Percentiles rank a stretch among this genome's conserved stretches.
These are phyloP conservation scores for Taiozyma sp. DNA, from an alignment of 1,139 yeast species.

Conservation along the genomic window DNA sequence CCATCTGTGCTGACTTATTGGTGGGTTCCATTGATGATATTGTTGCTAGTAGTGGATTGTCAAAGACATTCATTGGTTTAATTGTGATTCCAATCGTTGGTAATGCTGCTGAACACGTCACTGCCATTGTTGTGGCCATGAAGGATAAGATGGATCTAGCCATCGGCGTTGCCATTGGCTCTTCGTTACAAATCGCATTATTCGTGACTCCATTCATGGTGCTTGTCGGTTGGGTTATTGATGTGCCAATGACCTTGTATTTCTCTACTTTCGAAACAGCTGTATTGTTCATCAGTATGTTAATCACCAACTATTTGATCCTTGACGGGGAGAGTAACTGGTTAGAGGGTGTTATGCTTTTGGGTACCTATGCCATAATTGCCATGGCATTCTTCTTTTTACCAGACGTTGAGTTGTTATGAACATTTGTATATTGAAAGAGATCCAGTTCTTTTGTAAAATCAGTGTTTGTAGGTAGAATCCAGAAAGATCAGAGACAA, in stretches of 20 bases:
- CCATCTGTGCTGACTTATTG: conserved; percentile 88
- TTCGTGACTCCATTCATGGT: conserved; percentile 96
- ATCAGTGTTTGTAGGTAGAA: no score
- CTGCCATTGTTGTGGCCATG: conserved; percentile 91
- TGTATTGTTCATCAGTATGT: conserved; percentile 80
- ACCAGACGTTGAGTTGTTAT: conserved; percentile 26
- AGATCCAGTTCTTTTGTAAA: no score
- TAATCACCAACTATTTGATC: conserved; percentile 81
- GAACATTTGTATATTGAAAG: no score
- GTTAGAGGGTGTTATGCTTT: conserved; percentile 92
- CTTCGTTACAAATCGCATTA: conserved; percentile 90
- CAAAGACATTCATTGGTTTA: conserved; percentile 93
- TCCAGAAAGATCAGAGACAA: no score
- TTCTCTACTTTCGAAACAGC: conserved; percentile 94
- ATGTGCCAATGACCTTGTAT: conserved; percentile 88
- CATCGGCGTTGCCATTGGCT: conserved; percentile 96
- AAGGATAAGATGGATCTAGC: conserved; percentile 98
- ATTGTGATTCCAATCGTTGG: conserved; percentile 95
- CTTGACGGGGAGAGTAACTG: conserved; percentile 95
- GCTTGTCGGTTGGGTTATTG: conserved; percentile 83
- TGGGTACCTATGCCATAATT: conserved; percentile 79
- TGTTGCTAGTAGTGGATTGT: conserved; percentile 77
- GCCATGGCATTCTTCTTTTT: conserved; percentile 82
- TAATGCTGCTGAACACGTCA: conserved; percentile 97
- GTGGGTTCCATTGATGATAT: conserved; percentile 91